Percentiles rank a stretch among this genome's conserved stretches.
These are phyloP conservation scores for Xerocomus minutiporus DNA, from an alignment of 1,284 basidiomycete genomes.

Conservation along the genomic window DNA sequence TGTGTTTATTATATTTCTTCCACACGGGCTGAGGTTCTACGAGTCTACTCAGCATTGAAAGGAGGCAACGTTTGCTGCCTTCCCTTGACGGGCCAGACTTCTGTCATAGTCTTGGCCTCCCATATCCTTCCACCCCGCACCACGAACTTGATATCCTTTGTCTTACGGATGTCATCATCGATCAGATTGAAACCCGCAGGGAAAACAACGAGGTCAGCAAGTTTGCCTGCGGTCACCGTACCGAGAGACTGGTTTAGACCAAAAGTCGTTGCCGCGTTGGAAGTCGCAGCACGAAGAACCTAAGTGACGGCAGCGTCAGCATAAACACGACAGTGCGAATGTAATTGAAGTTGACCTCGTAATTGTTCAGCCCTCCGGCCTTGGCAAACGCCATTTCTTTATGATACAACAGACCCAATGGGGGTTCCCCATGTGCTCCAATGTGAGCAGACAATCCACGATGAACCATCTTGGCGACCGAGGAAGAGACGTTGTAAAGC, in stretches of 20 bases:
- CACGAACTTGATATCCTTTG: slow-evolving; percentile 50
- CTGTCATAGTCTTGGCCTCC: slow-evolving; percentile 60
- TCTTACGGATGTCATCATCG: slow-evolving; percentile 45
- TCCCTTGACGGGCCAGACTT: slow-evolving; percentile 64
- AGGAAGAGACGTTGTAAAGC: slow-evolving; percentile 63
- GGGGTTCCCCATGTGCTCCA: slow-evolving; percentile 72
- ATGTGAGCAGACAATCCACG: slow-evolving; percentile 58
- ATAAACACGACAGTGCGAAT: background rate
- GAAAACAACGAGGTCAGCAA: slow-evolving; percentile 66
- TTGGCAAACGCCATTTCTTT: slow-evolving; percentile 63
- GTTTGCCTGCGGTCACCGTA: slow-evolving; percentile 56
- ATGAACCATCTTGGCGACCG: slow-evolving; percentile 61
- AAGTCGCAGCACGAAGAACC: slow-evolving; percentile 65
- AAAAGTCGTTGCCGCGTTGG: slow-evolving; percentile 57
- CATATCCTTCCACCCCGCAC: slow-evolving; percentile 62
- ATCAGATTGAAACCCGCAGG: slow-evolving; percentile 55
- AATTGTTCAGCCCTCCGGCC: slow-evolving; percentile 51
- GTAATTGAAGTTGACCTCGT: slow-evolving; percentile 36
- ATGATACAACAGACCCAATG: slow-evolving; percentile 70
- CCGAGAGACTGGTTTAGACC: slow-evolving; percentile 59
- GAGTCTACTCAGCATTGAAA: slow-evolving; percentile 51
- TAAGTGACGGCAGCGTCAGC: slow-evolving; percentile 23
- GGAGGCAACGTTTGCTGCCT: slow-evolving; percentile 50
- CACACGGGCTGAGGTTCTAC: background rate
- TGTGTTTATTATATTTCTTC: background rate